A percentile compares a stretch with the other conserved stretches of the same genome.
These are phyloP conservation scores for Aspergillus latus DNA, from an alignment of 2,329 filamentous ascomycete genomes.

Conservation along the genomic window DNA sequence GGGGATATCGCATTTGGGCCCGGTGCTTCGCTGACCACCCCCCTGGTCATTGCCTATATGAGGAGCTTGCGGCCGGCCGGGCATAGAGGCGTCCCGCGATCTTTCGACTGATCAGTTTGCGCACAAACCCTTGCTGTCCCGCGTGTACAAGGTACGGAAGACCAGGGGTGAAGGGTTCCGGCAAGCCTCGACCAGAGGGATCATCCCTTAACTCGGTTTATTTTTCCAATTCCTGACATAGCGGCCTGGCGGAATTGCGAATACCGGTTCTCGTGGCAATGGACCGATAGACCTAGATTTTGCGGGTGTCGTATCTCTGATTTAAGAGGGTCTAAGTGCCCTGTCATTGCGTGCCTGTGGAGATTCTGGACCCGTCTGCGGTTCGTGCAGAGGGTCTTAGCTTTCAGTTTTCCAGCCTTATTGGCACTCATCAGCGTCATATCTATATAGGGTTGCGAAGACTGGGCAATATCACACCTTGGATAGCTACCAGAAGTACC, in stretches of 20 bases:
- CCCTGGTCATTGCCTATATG: background rate
- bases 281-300: background rate
- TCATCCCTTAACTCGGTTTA: background rate
- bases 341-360: background rate
- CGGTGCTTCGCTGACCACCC: background rate
- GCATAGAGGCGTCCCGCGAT: background rate
- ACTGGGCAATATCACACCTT: background rate
- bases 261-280: background rate
- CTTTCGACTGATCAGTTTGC: background rate
- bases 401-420: background rate
- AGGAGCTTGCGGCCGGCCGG: background rate
- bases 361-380: slow-evolving; percentile 4
- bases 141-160: slow-evolving; percentile 9
- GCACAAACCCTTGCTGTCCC: slow-evolving; percentile 2
- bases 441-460: background rate
- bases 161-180: background rate
- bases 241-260: background rate
- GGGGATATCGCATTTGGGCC: background rate
- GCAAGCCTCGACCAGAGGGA: background rate
- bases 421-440: background rate
- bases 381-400: background rate
- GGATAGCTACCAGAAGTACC: background rate
- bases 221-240: background rate
- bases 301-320: background rate
- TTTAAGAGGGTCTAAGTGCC: background rate